Evolutionary conservation across 306 rosid genomes (phyloP), one percentile per base, ranked within the genome.

Genomic region (Crataegus laevigata): DNA sequence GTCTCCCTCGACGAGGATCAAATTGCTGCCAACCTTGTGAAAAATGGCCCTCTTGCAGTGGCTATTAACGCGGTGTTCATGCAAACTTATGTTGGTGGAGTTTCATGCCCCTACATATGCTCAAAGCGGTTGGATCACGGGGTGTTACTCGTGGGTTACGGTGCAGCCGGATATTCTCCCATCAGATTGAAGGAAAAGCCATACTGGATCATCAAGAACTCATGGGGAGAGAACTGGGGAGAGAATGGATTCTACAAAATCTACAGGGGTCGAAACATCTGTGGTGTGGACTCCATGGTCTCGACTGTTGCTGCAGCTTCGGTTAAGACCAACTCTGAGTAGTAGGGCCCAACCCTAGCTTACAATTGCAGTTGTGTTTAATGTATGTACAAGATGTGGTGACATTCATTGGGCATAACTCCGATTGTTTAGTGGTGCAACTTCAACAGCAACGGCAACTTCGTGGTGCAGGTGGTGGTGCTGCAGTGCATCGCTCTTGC

Each of bases 11-110:
- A 94, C 55, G 99, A 94, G 78, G 85, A 88, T 11, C 99, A 94
- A 85, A 92, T 89, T 61, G 92, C 97, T 65, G 99, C 99, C 0
- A 94, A 94, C 82, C 91, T 94, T 24, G 97, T 94, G 5, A 82
- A 89, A 73, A 90, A 94, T 54, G 99, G 99, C 19, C 99, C 99
- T 69, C 96, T 94, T 73, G 99, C 97, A 90, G 99, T 94, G 84
- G 97, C 96, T 63, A 92, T 94, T 78, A 94, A 94, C 69, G 96
- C 99, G 13, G 99, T 85, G 69, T 94, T 78, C 81, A 94, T 94
- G 99, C 99, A 94, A 75, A 92, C 99, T 62, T 92, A 94, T 42
- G 62, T 92, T 0, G 92, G 94, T 1, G 99, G 99, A 57, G 97
- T 92, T 3, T 94, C 98, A 60, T 94, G 98, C 84, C 98, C 97